Evolutionary conservation across 2,329 filamentous ascomycete genomes (phyloP).

Genomic region (Bipolaris bicolor): DNA sequence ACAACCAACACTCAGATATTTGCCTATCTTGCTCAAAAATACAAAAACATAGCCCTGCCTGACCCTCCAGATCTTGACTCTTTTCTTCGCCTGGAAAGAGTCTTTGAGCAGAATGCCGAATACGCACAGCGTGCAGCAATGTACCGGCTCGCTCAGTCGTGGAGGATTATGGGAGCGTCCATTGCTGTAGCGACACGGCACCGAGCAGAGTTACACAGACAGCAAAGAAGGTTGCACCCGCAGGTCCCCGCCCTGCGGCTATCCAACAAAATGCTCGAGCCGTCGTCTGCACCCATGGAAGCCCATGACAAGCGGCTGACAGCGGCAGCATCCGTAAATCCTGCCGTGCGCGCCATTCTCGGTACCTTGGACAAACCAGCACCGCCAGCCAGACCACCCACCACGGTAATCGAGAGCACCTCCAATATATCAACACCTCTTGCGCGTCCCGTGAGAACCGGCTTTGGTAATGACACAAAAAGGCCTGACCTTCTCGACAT

Average conservation of each 20-base stretch:
- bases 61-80: conserved; percentile 49
- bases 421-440: conserved; percentile 64
- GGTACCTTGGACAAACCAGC: conserved; percentile 42
- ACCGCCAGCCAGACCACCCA: conserved; percentile 36
- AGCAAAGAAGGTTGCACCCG: conserved; percentile 31
- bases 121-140: conserved; percentile 59
- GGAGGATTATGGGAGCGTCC: conserved; percentile 61
- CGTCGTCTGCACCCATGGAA: conserved; percentile 22
- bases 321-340: conserved; percentile 30
- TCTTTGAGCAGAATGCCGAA: conserved; percentile 61
- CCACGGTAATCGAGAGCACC: conserved; percentile 52
- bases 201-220: conserved; percentile 43
- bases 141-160: conserved; percentile 63
- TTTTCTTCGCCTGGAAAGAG: conserved; percentile 45
- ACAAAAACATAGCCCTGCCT: conserved; percentile 49
- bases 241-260: conserved; percentile 20
- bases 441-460: conserved; percentile 51
- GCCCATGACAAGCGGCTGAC: conserved; percentile 31
- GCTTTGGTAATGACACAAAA: conserved; percentile 9
- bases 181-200: conserved; percentile 57
- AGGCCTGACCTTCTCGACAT: conserved; percentile 40
- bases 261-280: conserved; percentile 16
- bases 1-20: conserved; percentile 46
- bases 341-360: conserved; percentile 42
- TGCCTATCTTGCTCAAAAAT: conserved; percentile 53